Percentiles rank a stretch among this genome's conserved stretches.
These are phyloP conservation scores for Beverwykella pulmonaria DNA, from an alignment of 495 filamentous ascomycete genomes.

Conservation along the genomic window DNA sequence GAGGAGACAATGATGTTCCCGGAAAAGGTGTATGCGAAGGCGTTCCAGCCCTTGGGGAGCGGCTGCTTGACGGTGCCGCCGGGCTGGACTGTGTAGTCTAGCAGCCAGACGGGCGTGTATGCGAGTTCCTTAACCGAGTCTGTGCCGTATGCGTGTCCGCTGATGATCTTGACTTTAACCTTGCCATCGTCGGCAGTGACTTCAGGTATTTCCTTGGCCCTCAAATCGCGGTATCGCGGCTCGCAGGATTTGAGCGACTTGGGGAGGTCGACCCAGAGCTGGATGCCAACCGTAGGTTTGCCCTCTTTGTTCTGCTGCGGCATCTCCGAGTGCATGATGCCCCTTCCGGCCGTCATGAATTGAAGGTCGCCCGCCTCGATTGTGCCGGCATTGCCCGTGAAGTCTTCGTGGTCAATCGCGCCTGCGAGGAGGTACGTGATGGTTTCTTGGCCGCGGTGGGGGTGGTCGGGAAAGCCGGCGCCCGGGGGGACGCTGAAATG, in stretches of 20 bases:
- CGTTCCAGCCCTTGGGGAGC: conserved; percentile 83
- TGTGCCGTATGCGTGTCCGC: conserved; percentile 76
- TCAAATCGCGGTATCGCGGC: conserved; percentile 86
- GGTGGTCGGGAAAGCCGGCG: conserved; percentile 88
- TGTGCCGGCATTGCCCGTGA: conserved; percentile 83
- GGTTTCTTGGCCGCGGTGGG: conserved; percentile 69
- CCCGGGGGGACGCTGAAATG: conserved; percentile 81
- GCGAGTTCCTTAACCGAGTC: conserved; percentile 87
- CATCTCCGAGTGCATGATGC: conserved; percentile 98
- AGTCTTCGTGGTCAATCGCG: conserved; percentile 93
- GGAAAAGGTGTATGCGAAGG: conserved; percentile 80
- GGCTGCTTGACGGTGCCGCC: conserved; percentile 74
- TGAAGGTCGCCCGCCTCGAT: conserved; percentile 86
- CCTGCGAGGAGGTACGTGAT: conserved; percentile 89
- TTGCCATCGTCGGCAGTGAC: conserved; percentile 69
- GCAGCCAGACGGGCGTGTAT: conserved; percentile 92
- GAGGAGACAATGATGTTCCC: conserved; percentile 71
- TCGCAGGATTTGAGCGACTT: conserved; percentile 80
- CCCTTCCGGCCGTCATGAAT: conserved; percentile 94
- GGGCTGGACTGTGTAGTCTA: conserved; percentile 81
- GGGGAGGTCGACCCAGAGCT: conserved; percentile 94
- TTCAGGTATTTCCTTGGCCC: conserved; percentile 72
- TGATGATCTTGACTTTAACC: conserved; percentile 86
- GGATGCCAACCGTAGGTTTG: conserved; percentile 79
- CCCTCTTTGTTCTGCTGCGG: conserved; percentile 79